phyloP scores from a whole-genome alignment of 768 basidiomycete genomes.

The Auriscalpium orientale region DNA sequence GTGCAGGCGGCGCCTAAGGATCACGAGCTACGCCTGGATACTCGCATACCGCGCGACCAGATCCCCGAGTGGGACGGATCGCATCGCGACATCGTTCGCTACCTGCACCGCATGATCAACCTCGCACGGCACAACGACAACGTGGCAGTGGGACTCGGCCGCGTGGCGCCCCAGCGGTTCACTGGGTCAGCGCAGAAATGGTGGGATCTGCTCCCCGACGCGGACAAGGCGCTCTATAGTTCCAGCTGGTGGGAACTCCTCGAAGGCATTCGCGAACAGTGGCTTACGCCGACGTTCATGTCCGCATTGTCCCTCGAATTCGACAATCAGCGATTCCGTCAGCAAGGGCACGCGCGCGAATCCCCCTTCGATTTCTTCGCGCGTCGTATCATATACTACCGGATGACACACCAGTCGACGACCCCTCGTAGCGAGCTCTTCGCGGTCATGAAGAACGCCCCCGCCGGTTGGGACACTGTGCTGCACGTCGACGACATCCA shows the following conservation, averaged over 20 bases:
- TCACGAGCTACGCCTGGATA: not conserved
- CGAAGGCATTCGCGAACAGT: not conserved
- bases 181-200: not conserved
- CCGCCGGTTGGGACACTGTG: not conserved
- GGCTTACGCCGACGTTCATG: not conserved
- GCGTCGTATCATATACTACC: not conserved
- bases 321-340: not conserved
- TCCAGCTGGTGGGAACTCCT: not conserved
- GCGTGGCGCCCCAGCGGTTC: not conserved
- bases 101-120: not conserved
- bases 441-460: not conserved
- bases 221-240: not conserved
- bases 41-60: not conserved
- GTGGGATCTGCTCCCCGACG: not conserved
- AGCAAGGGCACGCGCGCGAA: not conserved
- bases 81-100: not conserved
- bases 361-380: not conserved
- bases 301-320: not conserved
- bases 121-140: not conserved
- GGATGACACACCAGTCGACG: not conserved
- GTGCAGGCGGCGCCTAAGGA: not conserved
- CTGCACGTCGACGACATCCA: not conserved
- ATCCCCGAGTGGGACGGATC: not conserved
- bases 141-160: not conserved
- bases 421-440: not conserved